phyloP scores from a whole-genome alignment of 2,329 filamentous ascomycete genomes.

The Epichloe typhina region DNA sequence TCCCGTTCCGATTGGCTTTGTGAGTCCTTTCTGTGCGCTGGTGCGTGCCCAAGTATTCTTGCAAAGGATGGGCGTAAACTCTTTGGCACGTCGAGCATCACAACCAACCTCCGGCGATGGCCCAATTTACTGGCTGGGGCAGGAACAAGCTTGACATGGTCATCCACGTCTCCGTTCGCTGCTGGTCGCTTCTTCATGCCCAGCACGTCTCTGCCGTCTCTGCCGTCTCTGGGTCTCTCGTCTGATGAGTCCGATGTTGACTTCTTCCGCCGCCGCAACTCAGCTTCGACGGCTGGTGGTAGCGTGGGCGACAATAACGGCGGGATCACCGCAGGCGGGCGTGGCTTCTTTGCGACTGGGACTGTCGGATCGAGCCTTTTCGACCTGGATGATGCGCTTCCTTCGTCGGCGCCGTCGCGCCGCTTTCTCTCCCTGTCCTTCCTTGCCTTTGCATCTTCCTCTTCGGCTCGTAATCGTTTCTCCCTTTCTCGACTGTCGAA shows the following conservation, averaged over 20 bases:
- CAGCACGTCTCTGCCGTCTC: slow-evolving; percentile 6
- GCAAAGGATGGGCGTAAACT: slow-evolving; percentile 29
- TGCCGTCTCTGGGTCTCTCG: slow-evolving; percentile 8
- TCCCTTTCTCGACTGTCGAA: slow-evolving; percentile 25
- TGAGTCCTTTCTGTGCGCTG: slow-evolving; percentile 25
- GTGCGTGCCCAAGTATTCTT: slow-evolving; percentile 30
- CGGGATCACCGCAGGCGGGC: slow-evolving; percentile 27
- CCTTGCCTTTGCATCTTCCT: slow-evolving; percentile 15
- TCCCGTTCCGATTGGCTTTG: slow-evolving; percentile 11
- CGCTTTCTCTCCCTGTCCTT: slow-evolving; percentile 19
- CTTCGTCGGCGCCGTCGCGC: slow-evolving; percentile 16
- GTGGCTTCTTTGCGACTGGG: slow-evolving; percentile 24
- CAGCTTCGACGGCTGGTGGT: slow-evolving; percentile 35
- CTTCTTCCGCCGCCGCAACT: slow-evolving; percentile 20
- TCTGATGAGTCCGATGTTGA: slow-evolving; percentile 12
- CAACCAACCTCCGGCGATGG: slow-evolving; percentile 22
- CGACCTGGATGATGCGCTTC: slow-evolving; percentile 16
- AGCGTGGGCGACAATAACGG: slow-evolving; percentile 43
- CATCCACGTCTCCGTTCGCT: slow-evolving; percentile 21
- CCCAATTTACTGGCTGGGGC: slow-evolving; percentile 6
- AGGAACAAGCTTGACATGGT: slow-evolving; percentile 5
- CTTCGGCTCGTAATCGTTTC: slow-evolving; percentile 12
- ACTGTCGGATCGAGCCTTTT: slow-evolving; percentile 15
- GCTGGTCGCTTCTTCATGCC: slow-evolving; percentile 15
- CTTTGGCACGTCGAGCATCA: slow-evolving; percentile 37